Evolutionary conservation across 164 flowering plant genomes (phyloP), one percentile per base, ranked within the genome.

Genomic region (Platanus orientalis): DNA sequence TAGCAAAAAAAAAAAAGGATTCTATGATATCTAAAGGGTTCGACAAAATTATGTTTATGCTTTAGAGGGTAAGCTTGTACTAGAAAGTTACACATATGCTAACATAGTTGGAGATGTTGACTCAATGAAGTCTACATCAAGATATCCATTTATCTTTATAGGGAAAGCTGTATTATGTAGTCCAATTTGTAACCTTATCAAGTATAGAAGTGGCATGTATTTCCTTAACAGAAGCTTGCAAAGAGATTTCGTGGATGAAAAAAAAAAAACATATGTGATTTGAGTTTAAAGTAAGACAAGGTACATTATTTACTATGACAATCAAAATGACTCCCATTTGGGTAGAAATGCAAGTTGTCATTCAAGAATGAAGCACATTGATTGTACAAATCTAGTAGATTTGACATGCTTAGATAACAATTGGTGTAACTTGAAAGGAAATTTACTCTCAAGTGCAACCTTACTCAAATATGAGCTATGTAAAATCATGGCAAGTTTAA

Each of bases 341-440:
- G 16, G 16, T 19, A 50, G 25, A 16, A 50, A 50, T 50, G n/a
- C 25, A 19, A 50, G 54, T 50, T 50, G 7, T 17, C 25, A 50
- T 50, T 50, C 11, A 50, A 50, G 54, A 23, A 50, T 23, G 54
- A 50, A 6, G 54, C 54, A 50, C 54, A 50, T 50, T 50, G 54
- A 50, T 50, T n/a, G n/a, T n/a, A n/a, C n/a, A n/a, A n/a, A n/a
- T n/a, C n/a, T n/a, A n/a, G n/a, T n/a, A n/a, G n/a, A n/a, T n/a
- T n/a, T n/a, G n/a, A n/a, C n/a, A n/a, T n/a, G n/a, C n/a, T n/a
- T n/a, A n/a, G n/a, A n/a, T n/a, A n/a, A n/a, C n/a, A n/a, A n/a
- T n/a, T n/a, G n/a, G n/a, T n/a, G n/a, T n/a, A n/a, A n/a, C n/a
- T n/a, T n/a, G n/a, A n/a, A n/a, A n/a, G n/a, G n/a, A n/a, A n/a